Evolutionary conservation across 306 rosid genomes (phyloP), one percentile per base, ranked within the genome.

Genomic region (Biancaea sappan): DNA sequence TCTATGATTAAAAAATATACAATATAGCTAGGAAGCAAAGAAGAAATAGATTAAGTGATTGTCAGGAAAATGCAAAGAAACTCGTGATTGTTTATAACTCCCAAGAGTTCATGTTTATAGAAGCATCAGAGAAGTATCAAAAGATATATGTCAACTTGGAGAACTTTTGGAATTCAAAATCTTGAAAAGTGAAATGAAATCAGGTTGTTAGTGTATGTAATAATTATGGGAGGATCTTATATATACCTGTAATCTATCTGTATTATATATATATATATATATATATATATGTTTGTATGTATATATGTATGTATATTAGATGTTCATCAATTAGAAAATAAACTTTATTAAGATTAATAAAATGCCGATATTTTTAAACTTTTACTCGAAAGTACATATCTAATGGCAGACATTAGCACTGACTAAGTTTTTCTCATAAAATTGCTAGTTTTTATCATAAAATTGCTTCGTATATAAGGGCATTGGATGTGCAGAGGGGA

Each of bases 401-500:
- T 16, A n/a, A 51, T 40, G 72, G 60, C 47, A 28, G 56, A 62
- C 66, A 51, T n/a, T 14, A 34, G 21, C 38, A 56, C 72, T 66
- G 75, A 57, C 73, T 11, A 24, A 47, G 35, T 47, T 48, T 51
- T 54, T 38, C 4, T 15, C 51, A 48, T 18, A 50, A 31, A 21
- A n/a, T n/a, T n/a, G n/a, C n/a, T n/a, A n/a, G n/a, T n/a, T n/a
- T n/a, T n/a, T n/a, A n/a, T n/a, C n/a, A n/a, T n/a, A n/a, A n/a
- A n/a, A n/a, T n/a, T n/a, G 46, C 73, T 73, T 66, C 19, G 22
- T 4, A 51, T 44, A 61, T 47, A n/a, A n/a, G n/a, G 50, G 74
- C 50, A 37, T 25, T 35, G 75, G 67, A 11, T n/a, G 7, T 15
- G 43, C 8, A 60, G 25, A n/a, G 13, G 76, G 79, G 83, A 59